A percentile compares a stretch with the other conserved stretches of the same genome.
phyloP scores from a whole-genome alignment of 2,329 filamentous ascomycete species.

The Exserohilum turcica region DNA sequence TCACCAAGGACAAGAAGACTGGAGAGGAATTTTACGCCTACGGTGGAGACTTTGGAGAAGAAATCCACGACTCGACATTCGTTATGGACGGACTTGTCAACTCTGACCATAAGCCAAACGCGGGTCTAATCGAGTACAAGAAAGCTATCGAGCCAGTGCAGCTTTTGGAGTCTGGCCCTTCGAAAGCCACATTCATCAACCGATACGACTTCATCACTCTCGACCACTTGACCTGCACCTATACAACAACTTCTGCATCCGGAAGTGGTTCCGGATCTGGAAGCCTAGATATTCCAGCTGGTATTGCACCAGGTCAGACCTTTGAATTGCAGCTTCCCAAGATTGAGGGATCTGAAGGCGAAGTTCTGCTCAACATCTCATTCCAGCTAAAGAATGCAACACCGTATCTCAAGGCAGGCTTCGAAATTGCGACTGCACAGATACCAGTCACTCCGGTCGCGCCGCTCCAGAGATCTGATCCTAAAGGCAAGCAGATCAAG shows the following conservation, averaged over 20 bases:
- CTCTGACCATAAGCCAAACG: conserved; percentile 50
- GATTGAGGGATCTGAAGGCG: conserved; percentile 13
- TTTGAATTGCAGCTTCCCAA: conserved; percentile 35
- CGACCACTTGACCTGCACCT: conserved; percentile 40
- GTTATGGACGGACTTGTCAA: conserved; percentile 53
- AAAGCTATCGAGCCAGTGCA: conserved; percentile 53
- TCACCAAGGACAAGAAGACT: conserved; percentile 47
- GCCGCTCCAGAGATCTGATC: conserved; percentile 31
- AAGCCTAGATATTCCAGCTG: conserved; percentile 31
- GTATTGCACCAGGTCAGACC: conserved; percentile 31
- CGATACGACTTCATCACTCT: conserved; percentile 46
- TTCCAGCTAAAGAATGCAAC: conserved; percentile 44
- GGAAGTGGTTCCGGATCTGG: conserved; percentile 12
- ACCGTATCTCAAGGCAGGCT: conserved; percentile 40
- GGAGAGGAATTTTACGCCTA: conserved; percentile 51
- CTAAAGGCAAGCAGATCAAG: conserved; percentile 51
- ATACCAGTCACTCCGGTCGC: conserved; percentile 24
- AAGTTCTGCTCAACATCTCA: conserved; percentile 28
- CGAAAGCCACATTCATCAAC: conserved; percentile 40
- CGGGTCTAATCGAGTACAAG: conserved; percentile 51
- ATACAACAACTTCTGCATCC: conserved; percentile 18
- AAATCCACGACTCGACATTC: conserved; percentile 51
- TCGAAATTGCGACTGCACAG: conserved; percentile 47
- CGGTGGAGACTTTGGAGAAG: conserved; percentile 52
- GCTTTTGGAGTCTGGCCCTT: conserved; percentile 27